A percentile compares a stretch with the other conserved stretches of the same genome.
Conservation (phyloP, 352 stramenopile genomes). For the Globisporangium nunn region DNA sequence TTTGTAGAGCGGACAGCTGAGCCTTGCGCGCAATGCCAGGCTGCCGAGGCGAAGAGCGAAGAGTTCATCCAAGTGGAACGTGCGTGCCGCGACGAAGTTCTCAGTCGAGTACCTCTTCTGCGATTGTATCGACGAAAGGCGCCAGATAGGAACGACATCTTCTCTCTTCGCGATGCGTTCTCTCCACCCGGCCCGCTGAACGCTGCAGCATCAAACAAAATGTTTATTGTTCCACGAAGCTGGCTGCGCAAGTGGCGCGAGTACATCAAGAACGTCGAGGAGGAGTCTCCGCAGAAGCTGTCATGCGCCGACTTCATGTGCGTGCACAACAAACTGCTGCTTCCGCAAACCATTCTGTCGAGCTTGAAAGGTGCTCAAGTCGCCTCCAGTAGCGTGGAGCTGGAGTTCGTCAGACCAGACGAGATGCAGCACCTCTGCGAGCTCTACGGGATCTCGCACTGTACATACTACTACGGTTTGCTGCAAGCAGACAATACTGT, state of each 20-base stretch:
- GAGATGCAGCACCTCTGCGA: slow-evolving; percentile 54
- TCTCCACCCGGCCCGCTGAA: slow-evolving; percentile 21
- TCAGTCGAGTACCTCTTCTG: slow-evolving; percentile 37
- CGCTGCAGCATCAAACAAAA: slow-evolving; percentile 17
- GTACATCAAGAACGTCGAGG: slow-evolving; percentile 70
- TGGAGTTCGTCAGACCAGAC: slow-evolving; percentile 53
- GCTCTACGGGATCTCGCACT: slow-evolving; percentile 45
- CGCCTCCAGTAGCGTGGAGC: slow-evolving; percentile 31
- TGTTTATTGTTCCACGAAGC: slow-evolving; percentile 51
- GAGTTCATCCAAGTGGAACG: slow-evolving; percentile 47
- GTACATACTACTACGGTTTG: slow-evolving; percentile 41
- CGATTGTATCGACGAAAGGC: slow-evolving; percentile 44
- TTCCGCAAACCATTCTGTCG: slow-evolving; percentile 37
- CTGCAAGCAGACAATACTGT: slow-evolving; percentile 21
- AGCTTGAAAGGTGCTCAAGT: slow-evolving; percentile 35
- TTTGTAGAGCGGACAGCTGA: slow-evolving; percentile 26
- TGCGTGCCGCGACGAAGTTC: slow-evolving; percentile 47
- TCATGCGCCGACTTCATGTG: slow-evolving; percentile 33
- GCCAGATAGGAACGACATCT: slow-evolving; percentile 19
- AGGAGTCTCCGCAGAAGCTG: slow-evolving; percentile 25
- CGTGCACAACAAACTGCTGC: slow-evolving; percentile 42
- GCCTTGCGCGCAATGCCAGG: slow-evolving; percentile 43
- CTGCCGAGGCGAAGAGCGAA: slow-evolving; percentile 42
- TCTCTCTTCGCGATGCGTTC: slow-evolving; percentile 42
- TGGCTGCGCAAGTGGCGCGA: slow-evolving; percentile 63